Evolutionary conservation across 805 yeast species (phyloP).

Genomic region (Saccharomycopsis oosterbeekiorum): DNA sequence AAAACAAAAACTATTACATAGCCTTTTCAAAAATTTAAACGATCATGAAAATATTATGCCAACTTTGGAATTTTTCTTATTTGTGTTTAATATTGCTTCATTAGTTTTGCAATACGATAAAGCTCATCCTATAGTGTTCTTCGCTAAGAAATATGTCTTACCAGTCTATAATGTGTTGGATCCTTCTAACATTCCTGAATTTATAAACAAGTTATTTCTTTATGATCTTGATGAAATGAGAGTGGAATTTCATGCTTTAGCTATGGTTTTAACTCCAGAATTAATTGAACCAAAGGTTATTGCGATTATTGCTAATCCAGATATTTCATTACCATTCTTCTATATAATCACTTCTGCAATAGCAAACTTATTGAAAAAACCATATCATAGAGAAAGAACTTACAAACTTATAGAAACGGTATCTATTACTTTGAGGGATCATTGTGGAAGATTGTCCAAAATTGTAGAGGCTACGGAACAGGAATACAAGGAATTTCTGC

Average conservation of each 20-base stretch:
- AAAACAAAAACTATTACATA: constrained; percentile 14
- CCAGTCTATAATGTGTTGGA: constrained; percentile 9
- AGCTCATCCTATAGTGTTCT: constrained; percentile 9
- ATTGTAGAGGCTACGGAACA: constrained; percentile 14
- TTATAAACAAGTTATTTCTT: neutral
- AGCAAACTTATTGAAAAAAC: constrained; percentile 6
- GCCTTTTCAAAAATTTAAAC: constrained; percentile 3
- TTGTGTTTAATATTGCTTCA: constrained; percentile 14
- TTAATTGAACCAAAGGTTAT: constrained; percentile 16
- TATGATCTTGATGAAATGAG: constrained; percentile 14
- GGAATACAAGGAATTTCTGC: constrained; percentile 6
- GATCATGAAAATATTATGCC: constrained; percentile 14
- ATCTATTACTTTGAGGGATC: constrained; percentile 16
- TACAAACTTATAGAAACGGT: constrained; percentile 11
- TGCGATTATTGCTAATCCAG: constrained; percentile 13
- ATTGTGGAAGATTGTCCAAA: constrained; percentile 9
- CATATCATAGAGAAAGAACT: constrained; percentile 13
- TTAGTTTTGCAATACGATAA: constrained; percentile 13
- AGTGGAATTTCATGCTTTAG: constrained; percentile 14
- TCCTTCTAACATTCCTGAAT: constrained; percentile 12
- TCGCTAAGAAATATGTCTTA: constrained; percentile 7
- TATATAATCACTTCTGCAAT: constrained; percentile 12
- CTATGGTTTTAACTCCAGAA: constrained; percentile 16
- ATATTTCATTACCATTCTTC: constrained; percentile 13
- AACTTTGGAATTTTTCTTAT: constrained; percentile 13